A percentile compares a stretch with the other conserved stretches of the same genome.
Evolutionary conservation across 768 basidiomycete genomes (phyloP).

Genomic region (Podaxis sp.): DNA sequence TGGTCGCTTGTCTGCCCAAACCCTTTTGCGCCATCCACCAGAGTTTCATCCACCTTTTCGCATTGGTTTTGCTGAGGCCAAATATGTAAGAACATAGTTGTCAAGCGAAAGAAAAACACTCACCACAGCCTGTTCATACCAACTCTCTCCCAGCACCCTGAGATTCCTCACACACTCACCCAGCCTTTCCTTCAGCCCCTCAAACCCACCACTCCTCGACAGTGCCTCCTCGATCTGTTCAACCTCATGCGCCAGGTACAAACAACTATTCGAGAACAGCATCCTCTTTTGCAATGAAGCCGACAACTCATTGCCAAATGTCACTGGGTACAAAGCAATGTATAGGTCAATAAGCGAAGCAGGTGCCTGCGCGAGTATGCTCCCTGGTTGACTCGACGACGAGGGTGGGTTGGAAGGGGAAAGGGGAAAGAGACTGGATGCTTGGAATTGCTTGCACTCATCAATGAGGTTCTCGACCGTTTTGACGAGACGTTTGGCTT

Average conservation of each 20-base stretch:
- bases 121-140: slow-evolving; percentile 70
- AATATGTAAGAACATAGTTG: not conserved
- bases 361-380: slow-evolving; percentile 55
- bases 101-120: slow-evolving; percentile 18
- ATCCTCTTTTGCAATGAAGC: slow-evolving; percentile 50
- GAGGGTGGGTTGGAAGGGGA: slow-evolving; percentile 23
- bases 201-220: slow-evolving; percentile 7
- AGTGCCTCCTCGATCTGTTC: slow-evolving; percentile 29
- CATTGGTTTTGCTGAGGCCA: slow-evolving; percentile 44
- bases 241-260: slow-evolving; percentile 57
- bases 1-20: slow-evolving; percentile 70
- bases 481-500: slow-evolving; percentile 44
- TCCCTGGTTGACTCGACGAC: slow-evolving; percentile 37
- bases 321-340: slow-evolving; percentile 72
- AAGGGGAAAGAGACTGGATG: slow-evolving; percentile 45
- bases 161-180: slow-evolving; percentile 48
- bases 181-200: slow-evolving; percentile 39
- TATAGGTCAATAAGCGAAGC: slow-evolving; percentile 72
- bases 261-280: slow-evolving; percentile 79
- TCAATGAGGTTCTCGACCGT: slow-evolving; percentile 58
- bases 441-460: slow-evolving; percentile 63
- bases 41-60: slow-evolving; percentile 35
- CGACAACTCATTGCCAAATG: slow-evolving; percentile 42
- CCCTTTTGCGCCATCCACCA: slow-evolving; percentile 52
- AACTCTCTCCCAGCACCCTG: slow-evolving; percentile 55